Conservation (phyloP, 1,284 basidiomycete species). For the Cutaneotrichosporon sp. region DNA sequence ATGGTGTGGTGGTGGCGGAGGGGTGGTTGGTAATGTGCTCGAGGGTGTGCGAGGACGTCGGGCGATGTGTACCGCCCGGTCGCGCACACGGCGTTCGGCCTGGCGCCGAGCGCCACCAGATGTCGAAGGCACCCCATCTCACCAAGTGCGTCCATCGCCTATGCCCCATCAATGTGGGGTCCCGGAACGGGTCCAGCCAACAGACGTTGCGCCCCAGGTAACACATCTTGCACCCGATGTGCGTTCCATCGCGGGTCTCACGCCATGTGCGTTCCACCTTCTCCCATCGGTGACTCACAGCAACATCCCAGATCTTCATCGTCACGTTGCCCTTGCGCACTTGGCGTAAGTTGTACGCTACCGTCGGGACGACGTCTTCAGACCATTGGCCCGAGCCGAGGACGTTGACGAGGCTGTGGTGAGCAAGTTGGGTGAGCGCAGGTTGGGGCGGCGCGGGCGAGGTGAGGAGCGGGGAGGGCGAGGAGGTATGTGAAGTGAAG, state of each 20-base stretch:
- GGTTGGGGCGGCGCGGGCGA: background rate
- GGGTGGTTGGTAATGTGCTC: background rate
- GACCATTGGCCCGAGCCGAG: conserved; percentile 89
- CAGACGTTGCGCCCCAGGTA: too few relatives aligned
- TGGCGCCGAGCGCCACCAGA: too few relatives aligned
- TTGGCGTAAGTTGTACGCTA: conserved; percentile 73
- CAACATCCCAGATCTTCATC: conserved; percentile 94
- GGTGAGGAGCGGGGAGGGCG: background rate
- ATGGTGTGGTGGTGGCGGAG: background rate
- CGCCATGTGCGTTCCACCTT: background rate
- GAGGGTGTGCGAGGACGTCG: background rate
- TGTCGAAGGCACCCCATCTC: too few relatives aligned
- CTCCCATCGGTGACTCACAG: conserved; percentile 55
- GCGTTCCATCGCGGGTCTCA: too few relatives aligned
- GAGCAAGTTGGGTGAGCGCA: too few relatives aligned
- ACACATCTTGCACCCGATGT: too few relatives aligned
- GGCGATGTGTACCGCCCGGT: too few relatives aligned
- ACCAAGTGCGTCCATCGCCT: too few relatives aligned
- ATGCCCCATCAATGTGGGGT: too few relatives aligned
- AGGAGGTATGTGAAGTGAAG: background rate
- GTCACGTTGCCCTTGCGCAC: conserved; percentile 87
- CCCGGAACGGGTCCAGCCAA: too few relatives aligned
- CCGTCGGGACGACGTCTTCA: conserved; percentile 90
- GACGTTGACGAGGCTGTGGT: conserved; percentile 70
- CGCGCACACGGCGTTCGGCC: too few relatives aligned